Conservation (phyloP, 2,329 filamentous ascomycete species). For the Nemania abortiva region DNA sequence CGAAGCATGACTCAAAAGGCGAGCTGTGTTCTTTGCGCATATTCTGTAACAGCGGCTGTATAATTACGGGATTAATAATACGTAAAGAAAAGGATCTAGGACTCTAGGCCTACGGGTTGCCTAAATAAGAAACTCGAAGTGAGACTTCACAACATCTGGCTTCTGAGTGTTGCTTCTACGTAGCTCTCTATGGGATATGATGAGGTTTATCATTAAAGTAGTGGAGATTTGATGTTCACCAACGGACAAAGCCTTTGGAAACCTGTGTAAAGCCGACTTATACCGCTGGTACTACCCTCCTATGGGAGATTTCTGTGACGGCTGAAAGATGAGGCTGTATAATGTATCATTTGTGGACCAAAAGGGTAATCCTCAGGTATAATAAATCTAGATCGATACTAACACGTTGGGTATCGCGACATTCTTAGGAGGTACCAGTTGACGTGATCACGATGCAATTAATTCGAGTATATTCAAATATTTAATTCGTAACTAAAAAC, state of each 20-base stretch:
- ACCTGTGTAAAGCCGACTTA: too few species aligned
- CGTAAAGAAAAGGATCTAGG: background rate
- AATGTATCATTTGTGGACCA: background rate
- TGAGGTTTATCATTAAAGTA: slow-evolving; percentile 1
- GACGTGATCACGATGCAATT: background rate
- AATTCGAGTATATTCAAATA: background rate
- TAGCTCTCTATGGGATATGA: background rate
- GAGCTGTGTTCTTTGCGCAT: background rate
- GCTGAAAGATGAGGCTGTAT: slow-evolving; percentile 21
- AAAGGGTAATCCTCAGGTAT: background rate
- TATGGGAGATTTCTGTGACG: background rate
- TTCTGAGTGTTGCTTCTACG: background rate
- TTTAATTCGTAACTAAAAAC: background rate
- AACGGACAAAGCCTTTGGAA: too few species aligned
- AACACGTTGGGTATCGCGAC: background rate
- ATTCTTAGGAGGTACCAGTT: background rate
- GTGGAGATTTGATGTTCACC: background rate
- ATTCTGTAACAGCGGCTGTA: background rate
- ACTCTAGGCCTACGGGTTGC: background rate
- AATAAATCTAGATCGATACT: background rate
- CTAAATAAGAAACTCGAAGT: background rate
- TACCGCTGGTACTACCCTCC: too few species aligned
- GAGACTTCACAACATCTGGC: background rate
- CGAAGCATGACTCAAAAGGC: background rate
- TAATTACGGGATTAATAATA: background rate